Evolutionary conservation across 208 protist genomes (phyloP), one percentile per base, ranked within the genome.

Genomic region (Tritrichomonas musculus): DNA sequence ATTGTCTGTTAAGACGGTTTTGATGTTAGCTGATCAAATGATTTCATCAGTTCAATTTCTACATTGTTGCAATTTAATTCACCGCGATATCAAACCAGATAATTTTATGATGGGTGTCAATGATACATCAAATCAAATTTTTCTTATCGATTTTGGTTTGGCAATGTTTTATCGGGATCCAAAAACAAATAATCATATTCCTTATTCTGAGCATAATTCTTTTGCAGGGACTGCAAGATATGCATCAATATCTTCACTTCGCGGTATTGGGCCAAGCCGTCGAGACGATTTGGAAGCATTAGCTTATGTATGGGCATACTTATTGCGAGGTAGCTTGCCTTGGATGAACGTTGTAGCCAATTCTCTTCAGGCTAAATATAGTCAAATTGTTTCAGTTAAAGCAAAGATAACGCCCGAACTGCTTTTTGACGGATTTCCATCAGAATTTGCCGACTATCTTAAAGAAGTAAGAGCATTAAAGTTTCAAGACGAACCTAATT

Each of bases 401-500:
- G 33, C 30, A 44, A 66, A 72, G 50, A 92, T 55, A 69, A 72
- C 50, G 4, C 27, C 72, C 13, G 55, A 92, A 92, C 3, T 47
- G 33, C 27, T 92, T 8, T 92, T 50, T n/a, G 55, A 47, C n/a
- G 88, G 27, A 9, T 92, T 92, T 41, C 88, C 88, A 47, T 33
- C 69, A 72, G 88, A 92, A 72, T 92, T 64, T 27, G 33, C 33
- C 49, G 20, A 47, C 17, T 92, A 92, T 92, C 95, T 99, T 60
- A 98, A 98, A 94, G 99, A 99, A 95, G 96, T 96, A 25, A 97
- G 98, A 82, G 95, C 94, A 57, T 95, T 99, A 27, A 95, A 97
- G 44, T 99, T 99, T 95, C 98, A 99, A 93, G 98, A 99, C 94
- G 98, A 98, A 92, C 99, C 99, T 36, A 98, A 99, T 95, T 99